Evolutionary conservation across 2,329 filamentous ascomycete species (phyloP).

Genomic region (Botrytis galanthina): DNA sequence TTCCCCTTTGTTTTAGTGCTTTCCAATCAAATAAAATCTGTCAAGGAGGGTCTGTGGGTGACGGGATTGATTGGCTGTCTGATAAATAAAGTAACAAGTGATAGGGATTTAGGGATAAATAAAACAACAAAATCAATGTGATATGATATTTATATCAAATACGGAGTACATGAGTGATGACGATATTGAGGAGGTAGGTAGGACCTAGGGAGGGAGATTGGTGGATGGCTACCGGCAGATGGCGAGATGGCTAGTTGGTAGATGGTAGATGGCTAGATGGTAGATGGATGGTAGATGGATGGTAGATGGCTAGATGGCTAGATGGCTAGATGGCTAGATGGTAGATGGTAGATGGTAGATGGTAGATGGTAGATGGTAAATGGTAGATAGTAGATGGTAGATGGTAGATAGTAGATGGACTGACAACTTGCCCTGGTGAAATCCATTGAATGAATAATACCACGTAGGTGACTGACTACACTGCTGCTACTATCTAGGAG

Average conservation of each 20-base stretch:
- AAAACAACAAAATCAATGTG: not conserved
- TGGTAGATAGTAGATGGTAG: no score
- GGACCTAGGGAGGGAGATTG: not conserved
- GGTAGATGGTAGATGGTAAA: no score
- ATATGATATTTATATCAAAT: not conserved
- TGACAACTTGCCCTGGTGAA: not conserved
- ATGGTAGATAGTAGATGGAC: no score
- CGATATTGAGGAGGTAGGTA: not conserved
- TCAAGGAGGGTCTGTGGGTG: not conserved
- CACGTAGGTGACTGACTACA: not conserved
- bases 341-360: no score
- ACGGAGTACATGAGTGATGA: not conserved
- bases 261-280: no score
- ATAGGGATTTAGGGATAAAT: not conserved
- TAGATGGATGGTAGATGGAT: no score
- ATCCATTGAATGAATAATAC: not conserved
- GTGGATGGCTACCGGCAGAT: no score
- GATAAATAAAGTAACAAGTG: not conserved
- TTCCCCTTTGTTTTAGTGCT: not conserved
- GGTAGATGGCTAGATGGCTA: no score
- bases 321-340: no score
- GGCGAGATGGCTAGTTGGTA: no score
- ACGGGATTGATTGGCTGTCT: not conserved
- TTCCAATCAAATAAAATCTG: not conserved
- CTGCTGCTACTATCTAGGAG: not conserved